phyloP scores from a whole-genome alignment of 2,329 filamentous ascomycete genomes.

The Aureobasidium subglaciale region DNA sequence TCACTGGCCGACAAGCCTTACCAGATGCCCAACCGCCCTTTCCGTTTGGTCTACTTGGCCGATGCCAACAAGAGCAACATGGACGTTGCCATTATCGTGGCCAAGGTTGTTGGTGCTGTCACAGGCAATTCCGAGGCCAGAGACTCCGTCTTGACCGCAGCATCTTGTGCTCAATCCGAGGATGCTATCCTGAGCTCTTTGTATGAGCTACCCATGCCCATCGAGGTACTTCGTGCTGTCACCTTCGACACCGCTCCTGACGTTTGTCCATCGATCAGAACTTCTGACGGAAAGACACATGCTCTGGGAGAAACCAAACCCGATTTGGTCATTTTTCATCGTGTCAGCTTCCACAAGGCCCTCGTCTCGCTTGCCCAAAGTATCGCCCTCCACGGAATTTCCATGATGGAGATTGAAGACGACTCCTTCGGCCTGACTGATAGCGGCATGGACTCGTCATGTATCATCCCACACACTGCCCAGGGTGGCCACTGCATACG shows the following conservation, averaged over 20 bases:
- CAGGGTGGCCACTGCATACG: conserved; percentile 2
- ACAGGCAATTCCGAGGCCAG: not conserved
- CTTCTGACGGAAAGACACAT: not conserved
- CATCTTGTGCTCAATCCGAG: not conserved
- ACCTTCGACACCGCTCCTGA: too few relatives aligned
- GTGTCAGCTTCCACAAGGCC: too few relatives aligned
- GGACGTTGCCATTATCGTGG: not conserved
- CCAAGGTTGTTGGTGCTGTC: not conserved
- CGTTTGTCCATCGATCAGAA: not conserved
- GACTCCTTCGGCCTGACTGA: not conserved
- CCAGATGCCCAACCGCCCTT: not conserved
- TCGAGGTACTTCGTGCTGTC: not conserved
- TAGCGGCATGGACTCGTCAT: not conserved
- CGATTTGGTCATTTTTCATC: conserved; percentile 11
- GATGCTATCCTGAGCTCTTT: not conserved
- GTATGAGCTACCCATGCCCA: not conserved
- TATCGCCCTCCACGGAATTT: not conserved
- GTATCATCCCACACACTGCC: not conserved
- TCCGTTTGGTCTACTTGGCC: not conserved
- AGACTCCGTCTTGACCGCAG: not conserved
- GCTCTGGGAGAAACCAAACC: not conserved
- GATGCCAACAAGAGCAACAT: not conserved
- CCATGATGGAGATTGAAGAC: conserved; percentile 6
- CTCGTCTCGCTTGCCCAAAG: not conserved
- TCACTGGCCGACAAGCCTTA: conserved; percentile 4